These are phyloP conservation scores for Xerophyta viscosa DNA, from an alignment of 106 monocot genomes.

Conservation along the genomic window DNA sequence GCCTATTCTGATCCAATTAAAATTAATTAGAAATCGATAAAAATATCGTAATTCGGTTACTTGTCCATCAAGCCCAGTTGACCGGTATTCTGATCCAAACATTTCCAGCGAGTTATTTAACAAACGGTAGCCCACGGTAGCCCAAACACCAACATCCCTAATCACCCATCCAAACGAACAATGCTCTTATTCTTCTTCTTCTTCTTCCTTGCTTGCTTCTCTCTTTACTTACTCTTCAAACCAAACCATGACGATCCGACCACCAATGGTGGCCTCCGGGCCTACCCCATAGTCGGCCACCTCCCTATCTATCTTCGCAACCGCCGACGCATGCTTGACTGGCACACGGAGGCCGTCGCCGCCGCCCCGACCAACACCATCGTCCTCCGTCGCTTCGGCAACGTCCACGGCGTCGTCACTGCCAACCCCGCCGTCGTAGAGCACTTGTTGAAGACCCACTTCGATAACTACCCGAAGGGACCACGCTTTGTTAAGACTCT, in stretches of 20 bases:
- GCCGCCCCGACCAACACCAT: slow-evolving; percentile 25
- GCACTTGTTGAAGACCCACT: slow-evolving; percentile 21
- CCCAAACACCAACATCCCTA: too few relatives aligned
- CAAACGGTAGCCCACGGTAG: too few relatives aligned
- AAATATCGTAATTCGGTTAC: too few relatives aligned
- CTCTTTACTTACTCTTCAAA: background rate
- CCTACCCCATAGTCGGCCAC: slow-evolving; percentile 3
- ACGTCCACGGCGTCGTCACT: slow-evolving; percentile 16
- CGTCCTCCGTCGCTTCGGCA: slow-evolving; percentile 13
- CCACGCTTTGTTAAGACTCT: background rate
- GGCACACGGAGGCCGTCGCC: slow-evolving; percentile 17
- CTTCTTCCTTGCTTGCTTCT: background rate
- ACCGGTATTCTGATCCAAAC: too few relatives aligned
- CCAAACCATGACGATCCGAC: background rate
- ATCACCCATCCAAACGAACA: too few relatives aligned
- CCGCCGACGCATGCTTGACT: slow-evolving; percentile 24
- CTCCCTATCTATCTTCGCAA: slow-evolving; percentile 18
- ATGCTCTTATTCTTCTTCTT: too few relatives aligned
- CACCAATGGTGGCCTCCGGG: background rate
- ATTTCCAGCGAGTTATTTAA: too few relatives aligned
- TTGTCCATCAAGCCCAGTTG: too few relatives aligned
- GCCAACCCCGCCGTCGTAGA: slow-evolving; percentile 30
- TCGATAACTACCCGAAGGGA: slow-evolving; percentile 23
- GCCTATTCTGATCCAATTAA: too few relatives aligned
- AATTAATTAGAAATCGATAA: too few relatives aligned